These are phyloP conservation scores for Adansonia digitata DNA, from an alignment of 345 rosid genomes.

Conservation along the genomic window DNA sequence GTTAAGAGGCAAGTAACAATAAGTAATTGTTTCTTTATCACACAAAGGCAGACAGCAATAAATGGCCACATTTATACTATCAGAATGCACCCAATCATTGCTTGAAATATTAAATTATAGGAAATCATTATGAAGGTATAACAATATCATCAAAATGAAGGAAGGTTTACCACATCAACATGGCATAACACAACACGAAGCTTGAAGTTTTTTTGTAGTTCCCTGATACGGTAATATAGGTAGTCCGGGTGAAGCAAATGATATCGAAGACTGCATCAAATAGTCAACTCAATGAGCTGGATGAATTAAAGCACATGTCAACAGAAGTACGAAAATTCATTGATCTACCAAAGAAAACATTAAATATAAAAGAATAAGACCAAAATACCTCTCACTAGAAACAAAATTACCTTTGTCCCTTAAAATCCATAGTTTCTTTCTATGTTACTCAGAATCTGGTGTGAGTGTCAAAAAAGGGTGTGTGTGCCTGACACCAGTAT, in stretches of 20 bases:
- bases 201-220: constrained; percentile 78
- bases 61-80: not conserved
- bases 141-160: constrained; percentile 4
- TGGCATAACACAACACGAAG: constrained; percentile 86
- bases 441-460: too few relatives aligned
- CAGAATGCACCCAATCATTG: not conserved
- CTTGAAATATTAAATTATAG: not conserved
- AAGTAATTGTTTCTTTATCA: not conserved
- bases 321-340: not conserved
- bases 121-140: not conserved
- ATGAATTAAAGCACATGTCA: not conserved
- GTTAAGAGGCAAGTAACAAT: not conserved
- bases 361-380: not conserved
- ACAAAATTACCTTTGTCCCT: not conserved
- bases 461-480: too few relatives aligned
- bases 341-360: not conserved
- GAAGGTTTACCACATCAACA: constrained; percentile 74
- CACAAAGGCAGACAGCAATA: not conserved
- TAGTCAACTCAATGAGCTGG: not conserved
- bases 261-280: constrained; percentile 69
- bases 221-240: constrained; percentile 84
- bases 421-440: not conserved
- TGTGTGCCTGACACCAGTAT: too few relatives aligned
- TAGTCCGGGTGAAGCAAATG: constrained; percentile 93
- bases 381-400: not conserved